A percentile compares a stretch with the other conserved stretches of the same genome.
These are phyloP conservation scores for Saitozyma podzolica DNA, from an alignment of 768 basidiomycete species.

Conservation along the genomic window DNA sequence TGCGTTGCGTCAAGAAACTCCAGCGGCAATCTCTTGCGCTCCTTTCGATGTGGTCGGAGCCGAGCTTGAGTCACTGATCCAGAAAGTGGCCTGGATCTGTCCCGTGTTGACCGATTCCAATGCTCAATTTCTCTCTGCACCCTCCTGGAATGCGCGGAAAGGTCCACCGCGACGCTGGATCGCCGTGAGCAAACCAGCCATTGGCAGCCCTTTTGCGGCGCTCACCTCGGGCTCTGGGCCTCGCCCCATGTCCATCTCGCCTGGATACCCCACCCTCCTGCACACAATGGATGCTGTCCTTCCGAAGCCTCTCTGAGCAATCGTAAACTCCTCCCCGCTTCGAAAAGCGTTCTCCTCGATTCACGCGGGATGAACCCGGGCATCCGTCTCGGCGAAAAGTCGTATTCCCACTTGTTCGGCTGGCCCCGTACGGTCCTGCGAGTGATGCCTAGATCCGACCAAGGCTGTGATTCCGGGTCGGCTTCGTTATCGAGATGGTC, in stretches of 20 bases:
- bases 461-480: constrained; percentile 32
- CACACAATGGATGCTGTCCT: constrained; percentile 33
- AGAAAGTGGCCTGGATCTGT: constrained; percentile 15
- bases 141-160: constrained; percentile 16
- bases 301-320: constrained; percentile 34
- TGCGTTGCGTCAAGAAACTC: constrained; percentile 13
- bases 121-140: constrained; percentile 22
- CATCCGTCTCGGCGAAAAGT: constrained; percentile 31
- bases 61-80: constrained; percentile 1
- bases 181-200: too few relatives aligned
- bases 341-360: constrained; percentile 30
- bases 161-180: constrained; percentile 1
- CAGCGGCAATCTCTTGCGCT: constrained; percentile 26
- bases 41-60: constrained; percentile 11
- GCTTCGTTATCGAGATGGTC: constrained; percentile 15
- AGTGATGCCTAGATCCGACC: constrained; percentile 43
- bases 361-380: constrained; percentile 36
- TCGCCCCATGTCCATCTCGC: constrained; percentile 28
- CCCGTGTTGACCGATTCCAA: constrained; percentile 25
- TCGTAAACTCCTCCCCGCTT: constrained; percentile 38
- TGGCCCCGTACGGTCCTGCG: constrained; percentile 5
- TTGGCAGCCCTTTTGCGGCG: background rate
- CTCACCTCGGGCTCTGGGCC: background rate
- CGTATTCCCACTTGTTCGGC: constrained; percentile 25
- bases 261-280: constrained; percentile 19